phyloP scores from a whole-genome alignment of 2,329 filamentous ascomycete genomes.

The Hypoxylon sp. region DNA sequence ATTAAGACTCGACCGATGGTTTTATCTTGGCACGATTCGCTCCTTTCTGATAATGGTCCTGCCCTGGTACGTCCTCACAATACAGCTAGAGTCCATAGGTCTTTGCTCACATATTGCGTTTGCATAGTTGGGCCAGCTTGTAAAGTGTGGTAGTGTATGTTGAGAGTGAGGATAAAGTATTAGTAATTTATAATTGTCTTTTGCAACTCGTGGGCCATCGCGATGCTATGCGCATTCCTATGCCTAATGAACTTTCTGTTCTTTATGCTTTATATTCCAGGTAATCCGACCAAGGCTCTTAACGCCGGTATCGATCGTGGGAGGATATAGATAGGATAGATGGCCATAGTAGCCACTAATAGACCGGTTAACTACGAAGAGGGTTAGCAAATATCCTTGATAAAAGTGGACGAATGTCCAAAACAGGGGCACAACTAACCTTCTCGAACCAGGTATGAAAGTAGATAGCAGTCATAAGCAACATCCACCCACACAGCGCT shows the following conservation, averaged over 20 bases:
- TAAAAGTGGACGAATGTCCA: background rate
- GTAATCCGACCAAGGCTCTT: constrained; percentile 64
- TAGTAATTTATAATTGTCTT: constrained; percentile 12
- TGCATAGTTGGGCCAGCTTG: background rate
- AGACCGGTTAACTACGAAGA: constrained; percentile 67
- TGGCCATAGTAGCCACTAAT: constrained; percentile 62
- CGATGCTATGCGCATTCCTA: constrained; percentile 12
- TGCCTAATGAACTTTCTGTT: background rate
- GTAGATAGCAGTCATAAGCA: constrained; percentile 98
- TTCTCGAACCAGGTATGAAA: constrained; percentile 99
- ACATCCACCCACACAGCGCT: constrained; percentile 89
- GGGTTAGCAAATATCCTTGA: constrained; percentile 45
- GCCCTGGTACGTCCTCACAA: background rate
- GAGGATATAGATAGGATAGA: constrained; percentile 68
- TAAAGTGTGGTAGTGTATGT: background rate
- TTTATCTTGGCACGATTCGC: background rate
- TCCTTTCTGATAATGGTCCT: background rate
- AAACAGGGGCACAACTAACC: constrained; percentile 64
- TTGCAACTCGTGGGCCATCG: constrained; percentile 26
- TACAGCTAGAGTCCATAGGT: background rate
- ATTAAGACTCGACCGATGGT: background rate
- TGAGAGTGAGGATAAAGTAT: constrained; percentile 18
- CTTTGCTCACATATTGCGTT: background rate
- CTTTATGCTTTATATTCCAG: constrained; percentile 60
- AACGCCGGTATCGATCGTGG: constrained; percentile 66